Percentiles rank a stretch among this genome's conserved stretches.
These are phyloP conservation scores for Saraca asoca DNA, from an alignment of 331 rosid species.

Conservation along the genomic window DNA sequence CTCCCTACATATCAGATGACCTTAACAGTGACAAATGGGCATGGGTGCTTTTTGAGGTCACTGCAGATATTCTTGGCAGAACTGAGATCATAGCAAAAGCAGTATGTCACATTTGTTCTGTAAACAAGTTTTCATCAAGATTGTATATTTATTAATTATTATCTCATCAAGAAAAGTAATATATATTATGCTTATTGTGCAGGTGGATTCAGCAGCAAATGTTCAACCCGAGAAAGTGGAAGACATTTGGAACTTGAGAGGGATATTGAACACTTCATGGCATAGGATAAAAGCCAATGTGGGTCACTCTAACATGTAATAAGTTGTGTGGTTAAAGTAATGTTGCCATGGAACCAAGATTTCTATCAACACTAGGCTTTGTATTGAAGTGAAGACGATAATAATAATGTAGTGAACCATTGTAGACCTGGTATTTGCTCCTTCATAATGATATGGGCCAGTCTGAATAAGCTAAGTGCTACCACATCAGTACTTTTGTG, in stretches of 20 bases:
- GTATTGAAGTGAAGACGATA: too few species aligned
- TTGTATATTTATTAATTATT: too few species aligned
- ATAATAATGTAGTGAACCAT: too few species aligned
- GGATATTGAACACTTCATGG: conserved; percentile 93
- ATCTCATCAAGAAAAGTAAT: too few species aligned
- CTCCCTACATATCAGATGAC: conserved; percentile 60
- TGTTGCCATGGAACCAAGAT: conserved; percentile 2
- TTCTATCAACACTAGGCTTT: too few species aligned
- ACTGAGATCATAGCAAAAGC: conserved; percentile 88
- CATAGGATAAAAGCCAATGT: conserved; percentile 75
- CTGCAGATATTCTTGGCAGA: conserved; percentile 57
- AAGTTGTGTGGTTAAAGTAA: neutral
- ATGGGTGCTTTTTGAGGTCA: conserved; percentile 87
- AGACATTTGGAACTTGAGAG: conserved; percentile 88
- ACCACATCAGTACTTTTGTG: too few species aligned
- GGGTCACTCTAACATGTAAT: conserved; percentile 68
- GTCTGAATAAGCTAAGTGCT: too few species aligned
- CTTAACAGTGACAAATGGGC: conserved; percentile 86
- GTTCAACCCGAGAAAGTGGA: conserved; percentile 86
- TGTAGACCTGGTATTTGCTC: too few species aligned
- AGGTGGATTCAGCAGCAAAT: conserved; percentile 89
- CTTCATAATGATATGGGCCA: too few species aligned
- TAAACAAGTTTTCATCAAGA: neutral
- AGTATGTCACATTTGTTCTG: conserved; percentile 48
- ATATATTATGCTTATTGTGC: conserved; percentile 31